Base-by-base conservation (phyloP, 371 early-diverging fungal species). In the Mucor plumbeus region DNA sequence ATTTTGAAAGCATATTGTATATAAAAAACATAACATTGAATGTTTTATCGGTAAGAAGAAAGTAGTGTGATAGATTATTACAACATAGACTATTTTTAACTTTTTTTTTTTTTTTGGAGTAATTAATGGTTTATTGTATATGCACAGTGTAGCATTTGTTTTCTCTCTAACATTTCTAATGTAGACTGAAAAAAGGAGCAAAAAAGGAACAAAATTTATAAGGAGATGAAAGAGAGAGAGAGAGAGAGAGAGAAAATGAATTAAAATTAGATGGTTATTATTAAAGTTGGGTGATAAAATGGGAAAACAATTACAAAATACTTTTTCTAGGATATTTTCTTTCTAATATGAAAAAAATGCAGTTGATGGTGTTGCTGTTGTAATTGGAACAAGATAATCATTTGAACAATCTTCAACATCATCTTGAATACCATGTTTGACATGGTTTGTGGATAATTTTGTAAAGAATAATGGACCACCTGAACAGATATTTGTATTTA, bases 391-490 rank as follows among this genome's bases (percentile, higher is more conserved):
- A 15, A 74, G 43, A 36, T 70, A 74, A 34, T 74, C 74, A 55
- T 68, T 50, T 8, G 47, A 47, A 9, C 47, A 19, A 11, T 48
- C 59, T 26, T 26, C 26, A 26, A 26, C 3, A 21, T 62, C 67
- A 9, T 65, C 62, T 15, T 19, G 19, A 10, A 39, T 38, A 38
- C 39, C 53, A 34, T 69, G 56, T 31, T 54, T 65, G 43, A 60
- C 48, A 61, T 73, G 76, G 19, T 75, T 69, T 38, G 76, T 75
- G 10, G 76, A 72, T 41, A 75, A 59, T 35, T 55, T 65, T 31
- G 76, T 75, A n/a, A 75, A 72, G 35, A 75, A 75, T 7, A 72
- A 62, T 19, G 76, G 76, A 1, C 73, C 76, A 35, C 31, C 71
- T 0, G 64, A 14, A 58, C 73, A 75, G 9, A 72, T 33, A 14